A percentile compares a stretch with the other conserved stretches of the same genome.
Evolutionary conservation across 2,329 filamentous ascomycete species (phyloP).

Genomic region (Xylariaceae sp.): DNA sequence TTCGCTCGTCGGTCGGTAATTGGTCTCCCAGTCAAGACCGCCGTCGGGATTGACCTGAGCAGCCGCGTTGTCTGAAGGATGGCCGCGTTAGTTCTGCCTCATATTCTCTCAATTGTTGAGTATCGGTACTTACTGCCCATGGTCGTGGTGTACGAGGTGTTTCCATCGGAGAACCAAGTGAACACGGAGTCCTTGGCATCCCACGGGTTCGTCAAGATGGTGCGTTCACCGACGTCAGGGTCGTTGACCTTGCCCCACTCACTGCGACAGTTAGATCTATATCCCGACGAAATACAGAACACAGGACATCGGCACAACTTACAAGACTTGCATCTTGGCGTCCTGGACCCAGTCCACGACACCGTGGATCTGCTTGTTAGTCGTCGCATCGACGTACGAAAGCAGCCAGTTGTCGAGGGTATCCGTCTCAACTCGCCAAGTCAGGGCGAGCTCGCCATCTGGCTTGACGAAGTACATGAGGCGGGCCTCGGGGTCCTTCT

Average conservation of each 20-base stretch:
- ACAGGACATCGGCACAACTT: constrained; percentile 19
- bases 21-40: constrained; percentile 40
- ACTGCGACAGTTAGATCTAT: constrained; percentile 24
- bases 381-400: constrained; percentile 50
- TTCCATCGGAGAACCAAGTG: constrained; percentile 48
- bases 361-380: constrained; percentile 43
- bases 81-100: neutral
- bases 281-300: neutral
- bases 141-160: constrained; percentile 45
- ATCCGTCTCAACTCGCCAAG: constrained; percentile 57
- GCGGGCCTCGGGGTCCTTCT: constrained; percentile 49
- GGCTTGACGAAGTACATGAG: constrained; percentile 50
- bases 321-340: constrained; percentile 51
- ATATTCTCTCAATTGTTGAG: neutral
- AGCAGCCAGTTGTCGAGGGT: constrained; percentile 53
- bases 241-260: constrained; percentile 49
- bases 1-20: constrained; percentile 45
- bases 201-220: constrained; percentile 45
- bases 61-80: constrained; percentile 45
- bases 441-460: constrained; percentile 43
- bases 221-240: constrained; percentile 44
- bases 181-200: constrained; percentile 43
- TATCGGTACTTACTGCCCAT: constrained; percentile 40
- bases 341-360: constrained; percentile 55
- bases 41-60: constrained; percentile 49